Evolutionary conservation across 1,139 yeast species (phyloP).

Genomic region (Yamadazyma blattariae): DNA sequence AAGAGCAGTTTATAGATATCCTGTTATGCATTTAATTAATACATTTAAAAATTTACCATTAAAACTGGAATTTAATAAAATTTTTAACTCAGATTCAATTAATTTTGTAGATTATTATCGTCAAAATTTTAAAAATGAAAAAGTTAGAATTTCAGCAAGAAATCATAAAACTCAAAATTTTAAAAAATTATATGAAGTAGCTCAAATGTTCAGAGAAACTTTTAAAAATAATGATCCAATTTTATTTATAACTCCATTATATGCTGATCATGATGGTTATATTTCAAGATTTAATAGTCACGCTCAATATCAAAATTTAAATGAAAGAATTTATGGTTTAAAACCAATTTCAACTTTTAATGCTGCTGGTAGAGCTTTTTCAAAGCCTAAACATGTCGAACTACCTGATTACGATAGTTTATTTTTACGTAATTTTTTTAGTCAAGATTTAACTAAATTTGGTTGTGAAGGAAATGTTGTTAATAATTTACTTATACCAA

Average conservation of each 20-base stretch:
- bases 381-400: neutral
- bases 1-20: neutral
- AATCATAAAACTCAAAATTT: neutral
- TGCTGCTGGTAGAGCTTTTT: neutral
- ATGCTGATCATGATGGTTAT: neutral
- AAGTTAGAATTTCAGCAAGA: neutral
- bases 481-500: constrained; percentile 7
- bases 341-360: neutral
- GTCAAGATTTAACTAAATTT: neutral
- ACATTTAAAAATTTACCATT: constrained; percentile 1
- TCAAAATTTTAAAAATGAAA: neutral
- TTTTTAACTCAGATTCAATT: neutral
- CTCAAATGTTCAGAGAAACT: constrained; percentile 1
- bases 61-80: neutral
- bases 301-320: neutral
- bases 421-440: neutral
- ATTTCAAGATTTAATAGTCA: neutral
- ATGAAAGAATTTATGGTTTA: neutral
- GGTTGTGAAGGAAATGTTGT: neutral
- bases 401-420: neutral
- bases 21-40: constrained; percentile 6
- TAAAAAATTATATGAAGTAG: neutral
- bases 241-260: constrained; percentile 17
- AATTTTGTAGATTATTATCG: neutral
- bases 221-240: constrained; percentile 11